These are phyloP conservation scores for Cyamopsis tetragonoloba DNA, from an alignment of 306 rosid genomes.

Conservation along the genomic window DNA sequence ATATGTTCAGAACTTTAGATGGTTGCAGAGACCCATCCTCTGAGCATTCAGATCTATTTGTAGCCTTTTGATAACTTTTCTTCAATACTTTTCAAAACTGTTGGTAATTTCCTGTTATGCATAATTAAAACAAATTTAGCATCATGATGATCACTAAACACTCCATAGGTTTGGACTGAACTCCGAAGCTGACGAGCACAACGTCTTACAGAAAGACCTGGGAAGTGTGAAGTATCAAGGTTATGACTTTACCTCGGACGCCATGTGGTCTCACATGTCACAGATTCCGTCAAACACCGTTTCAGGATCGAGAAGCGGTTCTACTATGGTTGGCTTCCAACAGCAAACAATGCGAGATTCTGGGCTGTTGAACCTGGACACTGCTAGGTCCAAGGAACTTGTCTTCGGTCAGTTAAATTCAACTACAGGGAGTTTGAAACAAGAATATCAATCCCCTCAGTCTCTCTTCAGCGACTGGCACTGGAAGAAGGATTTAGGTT, in stretches of 20 bases:
- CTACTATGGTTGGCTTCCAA: constrained; percentile 38
- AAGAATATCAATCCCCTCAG: constrained; percentile 48
- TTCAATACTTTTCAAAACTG: neutral
- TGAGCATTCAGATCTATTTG: neutral
- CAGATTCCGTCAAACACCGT: constrained; percentile 36
- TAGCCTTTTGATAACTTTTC: neutral
- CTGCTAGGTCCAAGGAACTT: constrained; percentile 41
- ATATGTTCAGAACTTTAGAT: neutral
- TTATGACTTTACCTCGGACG: constrained; percentile 41
- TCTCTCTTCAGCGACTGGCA: constrained; percentile 57
- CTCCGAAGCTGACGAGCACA: constrained; percentile 46
- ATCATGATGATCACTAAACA: constrained; percentile 17
- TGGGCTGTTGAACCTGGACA: constrained; percentile 32
- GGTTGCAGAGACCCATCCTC: neutral
- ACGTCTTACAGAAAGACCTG: constrained; percentile 42
- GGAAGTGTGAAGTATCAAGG: constrained; percentile 50
- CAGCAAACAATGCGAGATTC: constrained; percentile 37
- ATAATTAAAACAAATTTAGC: neutral
- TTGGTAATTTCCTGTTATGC: constrained; percentile 4
- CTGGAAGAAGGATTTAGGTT: constrained; percentile 46
- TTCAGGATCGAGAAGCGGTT: constrained; percentile 40
- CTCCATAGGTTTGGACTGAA: constrained; percentile 41
- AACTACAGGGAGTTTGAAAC: constrained; percentile 40
- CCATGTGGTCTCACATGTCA: constrained; percentile 49
- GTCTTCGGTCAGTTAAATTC: constrained; percentile 39